These are phyloP conservation scores for Creolimax fragrantissima DNA, from an alignment of 78 protist species.

Conservation along the genomic window DNA sequence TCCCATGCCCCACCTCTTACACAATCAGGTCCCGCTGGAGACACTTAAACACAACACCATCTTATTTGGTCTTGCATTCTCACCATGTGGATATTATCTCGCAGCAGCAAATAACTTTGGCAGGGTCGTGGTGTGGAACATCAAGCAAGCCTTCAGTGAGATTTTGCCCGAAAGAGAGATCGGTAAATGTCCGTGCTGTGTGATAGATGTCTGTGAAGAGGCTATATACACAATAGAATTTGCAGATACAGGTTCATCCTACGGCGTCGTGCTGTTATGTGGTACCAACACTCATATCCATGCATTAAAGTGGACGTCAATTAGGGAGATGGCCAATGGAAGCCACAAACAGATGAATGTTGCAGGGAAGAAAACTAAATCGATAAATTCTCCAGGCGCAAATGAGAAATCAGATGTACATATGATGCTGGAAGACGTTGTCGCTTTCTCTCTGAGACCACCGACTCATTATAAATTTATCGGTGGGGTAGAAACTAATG, in stretches of 20 bases:
- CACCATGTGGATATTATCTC: no score
- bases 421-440: background rate
- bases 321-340: background rate
- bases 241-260: background rate
- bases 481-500: background rate
- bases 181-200: background rate
- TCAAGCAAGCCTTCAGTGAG: background rate
- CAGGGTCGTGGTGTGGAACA: no score
- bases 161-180: background rate
- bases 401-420: background rate
- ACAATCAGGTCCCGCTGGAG: no score
- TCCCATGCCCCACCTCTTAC: no score
- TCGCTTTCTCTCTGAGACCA: background rate
- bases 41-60: no score
- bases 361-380: no score
- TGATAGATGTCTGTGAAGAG: background rate
- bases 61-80: no score
- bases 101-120: no score
- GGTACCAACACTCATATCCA: background rate
- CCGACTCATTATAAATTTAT: background rate
- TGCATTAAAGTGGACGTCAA: background rate
- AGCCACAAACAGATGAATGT: background rate
- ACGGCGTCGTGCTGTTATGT: background rate
- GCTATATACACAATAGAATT: background rate
- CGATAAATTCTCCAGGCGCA: background rate